Conservation (phyloP, 805 yeast genomes). For the Lachancea sp. region DNA sequence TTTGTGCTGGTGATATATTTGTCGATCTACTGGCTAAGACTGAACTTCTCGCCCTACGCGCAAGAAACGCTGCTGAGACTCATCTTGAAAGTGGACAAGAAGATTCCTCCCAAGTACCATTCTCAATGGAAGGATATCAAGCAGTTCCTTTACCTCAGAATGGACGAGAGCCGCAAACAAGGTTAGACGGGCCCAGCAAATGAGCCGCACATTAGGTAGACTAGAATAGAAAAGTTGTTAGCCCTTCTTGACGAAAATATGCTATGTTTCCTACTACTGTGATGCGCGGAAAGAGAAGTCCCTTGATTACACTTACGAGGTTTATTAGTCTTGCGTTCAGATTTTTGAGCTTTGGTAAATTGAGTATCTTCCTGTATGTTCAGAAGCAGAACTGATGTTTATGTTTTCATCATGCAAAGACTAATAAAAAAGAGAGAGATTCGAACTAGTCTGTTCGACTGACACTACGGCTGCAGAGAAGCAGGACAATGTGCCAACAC, state of each 20-base stretch:
- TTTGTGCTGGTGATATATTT: slow-evolving; percentile 53
- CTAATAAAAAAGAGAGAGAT: not conserved
- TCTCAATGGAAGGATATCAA: slow-evolving; percentile 37
- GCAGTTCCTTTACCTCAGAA: slow-evolving; percentile 37
- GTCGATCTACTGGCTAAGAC: slow-evolving; percentile 63
- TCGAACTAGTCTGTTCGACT: not conserved
- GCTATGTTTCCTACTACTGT: not conserved
- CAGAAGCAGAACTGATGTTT: slow-evolving; percentile 97
- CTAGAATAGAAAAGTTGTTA: no score
- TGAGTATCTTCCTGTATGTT: slow-evolving; percentile 71
- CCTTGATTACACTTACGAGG: no score
- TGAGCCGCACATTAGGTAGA: no score
- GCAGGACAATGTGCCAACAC: not conserved
- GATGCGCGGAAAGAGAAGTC: not conserved
- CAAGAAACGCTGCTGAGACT: slow-evolving; percentile 32
- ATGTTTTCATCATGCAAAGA: slow-evolving; percentile 28
- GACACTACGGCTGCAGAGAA: not conserved
- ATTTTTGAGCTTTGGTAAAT: slow-evolving; percentile 51
- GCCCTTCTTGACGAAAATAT: no score
- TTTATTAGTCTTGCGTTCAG: slow-evolving; percentile 4
- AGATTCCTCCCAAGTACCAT: slow-evolving; percentile 32
- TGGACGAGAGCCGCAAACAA: slow-evolving; percentile 32
- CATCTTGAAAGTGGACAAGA: slow-evolving; percentile 27
- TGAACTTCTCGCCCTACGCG: slow-evolving; percentile 44
- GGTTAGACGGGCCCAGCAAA: not conserved